phyloP scores from a whole-genome alignment of 129 eudicot genomes.

The Deinandra increscens region DNA sequence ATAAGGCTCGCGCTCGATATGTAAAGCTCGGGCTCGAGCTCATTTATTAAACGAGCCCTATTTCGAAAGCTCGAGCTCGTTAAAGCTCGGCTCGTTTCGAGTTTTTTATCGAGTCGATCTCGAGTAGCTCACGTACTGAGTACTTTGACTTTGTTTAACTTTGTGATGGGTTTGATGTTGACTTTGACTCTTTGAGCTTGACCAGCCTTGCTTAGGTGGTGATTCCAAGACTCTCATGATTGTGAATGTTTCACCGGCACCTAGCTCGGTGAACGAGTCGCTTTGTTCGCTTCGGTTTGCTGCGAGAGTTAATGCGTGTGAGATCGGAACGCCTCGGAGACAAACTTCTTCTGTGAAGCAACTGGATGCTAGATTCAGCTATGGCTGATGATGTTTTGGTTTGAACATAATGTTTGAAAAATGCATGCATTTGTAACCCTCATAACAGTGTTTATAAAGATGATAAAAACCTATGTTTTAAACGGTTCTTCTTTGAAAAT shows the following conservation, averaged over 20 bases:
- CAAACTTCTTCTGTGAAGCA: conserved; percentile 62
- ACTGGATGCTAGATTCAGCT: conserved; percentile 69
- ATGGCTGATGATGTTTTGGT: conserved; percentile 45
- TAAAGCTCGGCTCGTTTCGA: too few species aligned
- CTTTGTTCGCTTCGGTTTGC: conserved; percentile 90
- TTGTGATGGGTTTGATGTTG: not conserved
- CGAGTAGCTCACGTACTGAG: too few species aligned
- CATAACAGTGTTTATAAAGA: too few species aligned
- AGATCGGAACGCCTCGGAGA: conserved; percentile 87
- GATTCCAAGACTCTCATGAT: conserved; percentile 95
- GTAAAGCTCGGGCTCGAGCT: too few species aligned
- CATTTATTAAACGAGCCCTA: too few species aligned
- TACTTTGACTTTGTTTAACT: not conserved
- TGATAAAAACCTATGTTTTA: too few species aligned
- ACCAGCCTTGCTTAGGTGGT: conserved; percentile 96
- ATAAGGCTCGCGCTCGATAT: too few species aligned
- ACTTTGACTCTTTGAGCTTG: conserved; percentile 1
- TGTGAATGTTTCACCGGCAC: conserved; percentile 84
- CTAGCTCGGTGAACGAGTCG: conserved; percentile 70
- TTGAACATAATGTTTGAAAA: not conserved
- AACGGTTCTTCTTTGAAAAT: too few species aligned
- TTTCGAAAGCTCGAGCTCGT: too few species aligned
- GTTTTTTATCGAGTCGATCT: too few species aligned
- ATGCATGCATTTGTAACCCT: conserved; percentile 6
- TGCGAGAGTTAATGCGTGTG: conserved; percentile 89